Evolutionary conservation across 2,329 filamentous ascomycete species (phyloP).

Genomic region (Esteya vermicola): DNA sequence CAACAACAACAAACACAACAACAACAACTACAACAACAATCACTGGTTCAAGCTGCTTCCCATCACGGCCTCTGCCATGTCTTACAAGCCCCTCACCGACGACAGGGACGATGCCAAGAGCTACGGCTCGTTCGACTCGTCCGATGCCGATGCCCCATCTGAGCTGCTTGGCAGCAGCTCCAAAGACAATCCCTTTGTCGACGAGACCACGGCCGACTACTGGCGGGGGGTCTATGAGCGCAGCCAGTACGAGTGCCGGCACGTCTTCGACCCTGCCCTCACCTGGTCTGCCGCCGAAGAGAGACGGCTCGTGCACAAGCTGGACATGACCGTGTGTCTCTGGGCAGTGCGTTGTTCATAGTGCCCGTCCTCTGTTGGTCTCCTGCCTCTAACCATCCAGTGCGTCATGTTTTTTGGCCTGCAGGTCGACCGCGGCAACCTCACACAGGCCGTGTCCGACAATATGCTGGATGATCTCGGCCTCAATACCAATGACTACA

Average conservation of each 20-base stretch:
- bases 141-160: neutral
- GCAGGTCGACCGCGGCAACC: conserved; percentile 22
- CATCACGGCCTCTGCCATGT: neutral
- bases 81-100: neutral
- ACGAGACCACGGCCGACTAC: neutral
- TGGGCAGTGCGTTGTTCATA: conserved; percentile 5
- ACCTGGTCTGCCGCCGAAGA: conserved; percentile 3
- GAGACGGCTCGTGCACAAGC: conserved; percentile 4
- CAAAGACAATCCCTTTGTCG: conserved; percentile 2
- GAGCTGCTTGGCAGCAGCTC: too few relatives aligned
- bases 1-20: neutral
- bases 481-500: conserved; percentile 30
- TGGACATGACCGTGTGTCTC: conserved; percentile 4
- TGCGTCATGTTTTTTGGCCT: conserved; percentile 21
- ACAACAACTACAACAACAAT: neutral
- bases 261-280: conserved; percentile 2
- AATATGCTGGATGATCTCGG: conserved; percentile 17
- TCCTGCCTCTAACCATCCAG: conserved; percentile 4
- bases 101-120: conserved; percentile 1
- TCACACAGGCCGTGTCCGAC: conserved; percentile 20
- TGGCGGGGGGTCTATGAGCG: conserved; percentile 2
- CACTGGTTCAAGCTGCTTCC: neutral
- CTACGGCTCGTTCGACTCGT: conserved; percentile 1
- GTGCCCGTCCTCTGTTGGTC: too few relatives aligned
- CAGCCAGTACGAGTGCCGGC: conserved; percentile 2